phyloP scores from a whole-genome alignment of 805 yeast species.

The Candida tallmaniae region DNA sequence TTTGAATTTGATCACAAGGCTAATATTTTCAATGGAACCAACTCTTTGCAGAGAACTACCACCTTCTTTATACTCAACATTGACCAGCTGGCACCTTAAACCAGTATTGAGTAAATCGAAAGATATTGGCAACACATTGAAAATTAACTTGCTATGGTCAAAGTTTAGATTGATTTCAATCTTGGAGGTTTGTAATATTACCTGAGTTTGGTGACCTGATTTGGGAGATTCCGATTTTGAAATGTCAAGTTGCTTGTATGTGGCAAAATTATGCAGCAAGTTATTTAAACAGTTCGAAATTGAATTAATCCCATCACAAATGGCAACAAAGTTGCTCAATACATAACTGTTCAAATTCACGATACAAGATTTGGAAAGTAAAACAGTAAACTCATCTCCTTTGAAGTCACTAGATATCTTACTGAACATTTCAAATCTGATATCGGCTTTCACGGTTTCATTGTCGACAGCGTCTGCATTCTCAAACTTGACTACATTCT shows the following conservation, averaged over 20 bases:
- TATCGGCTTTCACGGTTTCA: slow-evolving; percentile 35
- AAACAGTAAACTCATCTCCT: slow-evolving; percentile 10
- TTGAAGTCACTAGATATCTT: slow-evolving; percentile 10
- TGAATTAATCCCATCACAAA: neutral
- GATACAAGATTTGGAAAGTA: slow-evolving; percentile 10
- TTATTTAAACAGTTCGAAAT: neutral
- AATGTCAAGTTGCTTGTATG: slow-evolving; percentile 3
- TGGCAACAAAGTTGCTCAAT: slow-evolving; percentile 3
- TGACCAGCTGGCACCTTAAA: slow-evolving; percentile 31
- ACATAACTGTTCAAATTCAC: slow-evolving; percentile 7
- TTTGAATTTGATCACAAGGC: slow-evolving; percentile 18
- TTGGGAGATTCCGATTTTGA: neutral
- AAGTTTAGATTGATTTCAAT: slow-evolving; percentile 22
- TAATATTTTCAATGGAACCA: slow-evolving; percentile 24
- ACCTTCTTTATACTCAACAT: too few relatives aligned
- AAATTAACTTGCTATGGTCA: slow-evolving; percentile 14
- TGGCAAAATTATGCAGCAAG: slow-evolving; percentile 3
- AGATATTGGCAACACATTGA: slow-evolving; percentile 41
- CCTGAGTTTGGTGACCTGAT: slow-evolving; percentile 12
- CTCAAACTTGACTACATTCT: slow-evolving; percentile 24
- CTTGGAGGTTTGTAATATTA: slow-evolving; percentile 39
- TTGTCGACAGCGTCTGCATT: slow-evolving; percentile 1
- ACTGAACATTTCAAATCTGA: slow-evolving; percentile 47
- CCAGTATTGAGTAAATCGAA: slow-evolving; percentile 31
- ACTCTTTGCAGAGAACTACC: too few relatives aligned